Evolutionary conservation across 2,329 filamentous ascomycete species (phyloP).

Genomic region (Xylaria sp.): DNA sequence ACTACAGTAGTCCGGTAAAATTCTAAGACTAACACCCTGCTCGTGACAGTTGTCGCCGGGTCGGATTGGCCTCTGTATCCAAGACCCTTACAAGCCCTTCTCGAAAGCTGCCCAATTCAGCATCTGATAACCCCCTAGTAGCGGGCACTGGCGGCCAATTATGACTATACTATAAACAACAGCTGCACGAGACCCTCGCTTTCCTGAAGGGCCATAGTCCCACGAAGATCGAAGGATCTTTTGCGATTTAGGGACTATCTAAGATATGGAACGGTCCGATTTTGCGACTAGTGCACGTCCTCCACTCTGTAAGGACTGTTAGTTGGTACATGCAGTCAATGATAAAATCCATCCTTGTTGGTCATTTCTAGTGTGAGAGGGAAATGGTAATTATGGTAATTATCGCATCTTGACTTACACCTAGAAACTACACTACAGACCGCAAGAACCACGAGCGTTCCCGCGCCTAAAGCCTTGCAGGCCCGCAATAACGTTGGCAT

Average conservation of each 20-base stretch:
- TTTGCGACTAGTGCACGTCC: constrained; percentile 18
- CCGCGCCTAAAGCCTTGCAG: no score
- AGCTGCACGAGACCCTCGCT: constrained; percentile 39
- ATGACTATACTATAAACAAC: constrained; percentile 22
- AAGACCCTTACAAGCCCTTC: constrained; percentile 37
- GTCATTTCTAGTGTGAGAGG: no score
- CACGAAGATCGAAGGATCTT: constrained; percentile 35
- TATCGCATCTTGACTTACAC: neutral
- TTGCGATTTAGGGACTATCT: constrained; percentile 30
- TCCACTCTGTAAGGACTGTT: neutral
- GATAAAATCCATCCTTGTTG: neutral
- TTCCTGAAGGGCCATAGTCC: constrained; percentile 37
- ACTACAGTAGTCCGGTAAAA: constrained; percentile 2
- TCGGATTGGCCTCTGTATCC: constrained; percentile 41
- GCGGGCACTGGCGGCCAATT: constrained; percentile 34
- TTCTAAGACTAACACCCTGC: constrained; percentile 35
- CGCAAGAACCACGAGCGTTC: no score
- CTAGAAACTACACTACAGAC: no score
- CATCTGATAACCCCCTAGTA: constrained; percentile 11
- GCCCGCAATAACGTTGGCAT: neutral
- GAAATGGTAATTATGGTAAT: no score
- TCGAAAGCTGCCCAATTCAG: constrained; percentile 39
- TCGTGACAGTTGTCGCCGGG: constrained; percentile 42
- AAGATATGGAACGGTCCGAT: constrained; percentile 44
- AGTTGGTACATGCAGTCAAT: neutral